Evolutionary conservation across 257 asterid genomes (phyloP), one percentile per base, ranked within the genome.

Genomic region (Rubia yunnanensis): DNA sequence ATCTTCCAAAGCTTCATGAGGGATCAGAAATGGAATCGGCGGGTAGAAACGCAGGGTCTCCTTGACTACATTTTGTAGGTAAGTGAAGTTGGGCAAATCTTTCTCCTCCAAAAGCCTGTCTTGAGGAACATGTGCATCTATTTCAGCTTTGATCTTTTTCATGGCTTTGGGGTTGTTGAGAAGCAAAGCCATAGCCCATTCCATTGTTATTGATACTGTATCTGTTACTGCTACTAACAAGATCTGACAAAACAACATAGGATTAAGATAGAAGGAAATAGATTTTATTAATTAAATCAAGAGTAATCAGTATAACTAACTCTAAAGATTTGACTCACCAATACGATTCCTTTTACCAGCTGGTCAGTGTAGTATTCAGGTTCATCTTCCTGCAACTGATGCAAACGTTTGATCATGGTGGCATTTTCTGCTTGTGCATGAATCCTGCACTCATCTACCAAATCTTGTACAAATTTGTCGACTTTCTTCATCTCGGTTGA

Each of bases 121-220:
- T 32, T 34, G 10, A 18, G 70, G 48, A 9, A 65, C 70, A 22
- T 65, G 60, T 5, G 13, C 28, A 4, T 65, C 70, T 22, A 65
- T 52, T 52, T 65, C 70, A 34, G 23, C 48, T 53, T 32, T 65
- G 31, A 53, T 10, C 49, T 65, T 65, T 15, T 50, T 10, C 15
- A 65, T 34, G 0, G 59, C 61, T 32, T 52, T 23, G 20, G 70
- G 62, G 26, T 65, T 30, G 62, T 65, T 34, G 1, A 65, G 61
- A 15, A 65, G 46, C 32, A 65, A 30, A 34, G 52, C 48, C 61
- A 65, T 31, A 2, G 62, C 70, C 62, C 70, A 44, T 14, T 65
- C 70, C 70, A 65, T 50, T 14, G 61, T 65, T 34, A 50, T 53
- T 22, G 62, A 50, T 32, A 53, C 30, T 50, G 70, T 63, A 38